Conservation (phyloP, 2,329 filamentous ascomycete genomes). For the Penicillium aurantiogriseum region DNA sequence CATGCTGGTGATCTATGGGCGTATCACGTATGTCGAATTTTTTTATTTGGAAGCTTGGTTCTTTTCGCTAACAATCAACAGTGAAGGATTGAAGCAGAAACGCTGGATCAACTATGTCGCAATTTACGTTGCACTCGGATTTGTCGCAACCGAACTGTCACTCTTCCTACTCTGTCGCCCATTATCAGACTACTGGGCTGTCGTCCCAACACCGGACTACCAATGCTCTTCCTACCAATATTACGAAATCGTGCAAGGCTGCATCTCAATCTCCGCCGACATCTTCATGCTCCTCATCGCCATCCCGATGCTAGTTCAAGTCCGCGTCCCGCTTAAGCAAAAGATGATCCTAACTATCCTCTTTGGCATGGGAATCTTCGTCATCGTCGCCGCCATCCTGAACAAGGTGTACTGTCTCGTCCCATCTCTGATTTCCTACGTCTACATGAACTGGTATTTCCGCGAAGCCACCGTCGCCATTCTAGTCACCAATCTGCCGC, state of each 20-base stretch:
- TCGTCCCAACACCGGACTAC: conserved; percentile 46
- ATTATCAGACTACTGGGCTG: conserved; percentile 52
- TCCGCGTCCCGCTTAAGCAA: conserved; percentile 42
- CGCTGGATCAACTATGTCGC: conserved; percentile 39
- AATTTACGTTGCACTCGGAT: conserved; percentile 47
- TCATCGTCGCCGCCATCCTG: conserved; percentile 50
- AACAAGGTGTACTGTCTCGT: conserved; percentile 51
- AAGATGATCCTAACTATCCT: conserved; percentile 45
- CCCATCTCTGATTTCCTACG: conserved; percentile 41
- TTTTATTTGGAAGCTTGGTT: neutral
- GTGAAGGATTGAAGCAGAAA: conserved; percentile 35
- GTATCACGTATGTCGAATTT: conserved; percentile 44
- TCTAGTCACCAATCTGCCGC: conserved; percentile 53
- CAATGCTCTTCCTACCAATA: conserved; percentile 48
- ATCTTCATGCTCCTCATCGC: conserved; percentile 45
- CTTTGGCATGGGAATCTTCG: conserved; percentile 48
- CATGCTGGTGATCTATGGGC: conserved; percentile 53
- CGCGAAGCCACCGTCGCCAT: conserved; percentile 47
- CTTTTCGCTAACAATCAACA: conserved; percentile 11
- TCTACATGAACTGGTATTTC: conserved; percentile 51
- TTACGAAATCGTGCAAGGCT: conserved; percentile 47
- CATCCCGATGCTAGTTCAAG: conserved; percentile 43
- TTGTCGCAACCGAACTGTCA: conserved; percentile 50
- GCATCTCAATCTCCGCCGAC: conserved; percentile 48
- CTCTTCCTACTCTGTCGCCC: conserved; percentile 54